These are phyloP conservation scores for Bipolaris bicolor DNA, from an alignment of 2,329 filamentous ascomycete genomes.

Conservation along the genomic window DNA sequence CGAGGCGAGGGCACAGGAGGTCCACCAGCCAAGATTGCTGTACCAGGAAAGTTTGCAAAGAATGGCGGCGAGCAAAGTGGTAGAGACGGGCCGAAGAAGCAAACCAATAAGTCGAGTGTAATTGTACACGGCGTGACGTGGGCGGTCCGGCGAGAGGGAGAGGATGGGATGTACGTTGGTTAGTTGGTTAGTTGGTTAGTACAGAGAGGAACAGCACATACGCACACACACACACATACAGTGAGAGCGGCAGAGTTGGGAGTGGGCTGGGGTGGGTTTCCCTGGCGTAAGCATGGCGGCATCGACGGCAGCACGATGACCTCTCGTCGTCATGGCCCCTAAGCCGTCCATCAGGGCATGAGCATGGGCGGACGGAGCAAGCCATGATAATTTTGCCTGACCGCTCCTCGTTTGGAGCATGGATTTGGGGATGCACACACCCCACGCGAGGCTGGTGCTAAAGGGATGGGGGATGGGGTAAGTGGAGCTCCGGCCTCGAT, in stretches of 20 bases:
- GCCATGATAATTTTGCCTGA: constrained; percentile 27
- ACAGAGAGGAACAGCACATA: no score
- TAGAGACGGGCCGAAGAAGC: constrained; percentile 21
- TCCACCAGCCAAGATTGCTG: neutral
- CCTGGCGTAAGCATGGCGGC: constrained; percentile 9
- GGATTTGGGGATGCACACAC: constrained; percentile 19
- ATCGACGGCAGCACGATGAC: neutral
- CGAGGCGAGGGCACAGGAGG: no score
- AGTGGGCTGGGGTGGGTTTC: constrained; percentile 7
- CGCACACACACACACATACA: constrained; percentile 15
- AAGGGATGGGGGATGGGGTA: constrained; percentile 24
- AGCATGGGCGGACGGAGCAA: constrained; percentile 14
- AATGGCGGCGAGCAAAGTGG: constrained; percentile 5
- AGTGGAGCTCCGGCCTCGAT: constrained; percentile 31
- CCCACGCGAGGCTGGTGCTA: constrained; percentile 32
- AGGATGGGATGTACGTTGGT: no score
- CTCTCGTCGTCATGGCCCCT: neutral
- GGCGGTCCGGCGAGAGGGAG: constrained; percentile 3
- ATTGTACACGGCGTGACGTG: constrained; percentile 16
- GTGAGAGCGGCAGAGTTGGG: neutral
- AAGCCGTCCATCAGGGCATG: neutral
- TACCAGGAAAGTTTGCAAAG: neutral
- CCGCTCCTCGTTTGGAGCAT: constrained; percentile 28
- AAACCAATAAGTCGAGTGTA: constrained; percentile 12
- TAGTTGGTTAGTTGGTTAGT: no score